A percentile compares a stretch with the other conserved stretches of the same genome.
Evolutionary conservation across 1,284 basidiomycete genomes (phyloP).

Genomic region (Marasmius oreades): DNA sequence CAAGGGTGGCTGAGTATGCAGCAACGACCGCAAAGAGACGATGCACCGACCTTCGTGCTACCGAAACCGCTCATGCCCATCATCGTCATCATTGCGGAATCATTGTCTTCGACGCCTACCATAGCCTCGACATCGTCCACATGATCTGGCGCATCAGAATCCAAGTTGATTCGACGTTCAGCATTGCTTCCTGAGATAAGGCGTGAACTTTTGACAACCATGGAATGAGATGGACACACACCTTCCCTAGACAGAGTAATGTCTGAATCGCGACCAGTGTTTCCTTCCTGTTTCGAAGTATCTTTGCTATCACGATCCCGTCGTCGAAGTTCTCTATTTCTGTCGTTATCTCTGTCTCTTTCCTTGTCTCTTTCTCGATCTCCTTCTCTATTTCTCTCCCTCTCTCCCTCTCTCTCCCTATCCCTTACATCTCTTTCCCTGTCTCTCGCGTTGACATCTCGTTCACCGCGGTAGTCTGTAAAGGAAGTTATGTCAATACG

Average conservation of each 20-base stretch:
- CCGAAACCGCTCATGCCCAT: conserved; percentile 92
- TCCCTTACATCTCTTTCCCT: conserved; percentile 30
- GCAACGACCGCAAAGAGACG: conserved; percentile 1
- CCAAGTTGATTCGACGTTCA: conserved; percentile 30
- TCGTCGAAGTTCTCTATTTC: conserved; percentile 32
- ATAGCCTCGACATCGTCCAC: conserved; percentile 59
- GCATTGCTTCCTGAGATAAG: conserved; percentile 12
- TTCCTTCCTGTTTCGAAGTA: conserved; percentile 34
- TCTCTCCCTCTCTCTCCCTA: conserved; percentile 21
- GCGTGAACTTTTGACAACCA: neutral
- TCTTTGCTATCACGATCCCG: conserved; percentile 22
- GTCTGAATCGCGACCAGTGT: conserved; percentile 19
- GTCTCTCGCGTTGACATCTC: conserved; percentile 26
- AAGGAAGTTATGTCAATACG: neutral
- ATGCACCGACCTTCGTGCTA: conserved; percentile 73
- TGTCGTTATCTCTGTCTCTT: conserved; percentile 34
- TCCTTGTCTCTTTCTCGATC: conserved; percentile 33
- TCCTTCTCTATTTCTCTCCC: conserved; percentile 24
- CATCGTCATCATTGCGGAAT: conserved; percentile 82
- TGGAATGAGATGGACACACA: neutral
- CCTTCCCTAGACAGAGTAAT: neutral
- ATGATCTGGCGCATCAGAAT: conserved; percentile 35
- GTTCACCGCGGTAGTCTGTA: conserved; percentile 23
- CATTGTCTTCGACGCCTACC: conserved; percentile 67
- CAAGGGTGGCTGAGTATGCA: neutral